Evolutionary conservation across 2,329 filamentous ascomycete species (phyloP).

Genomic region (Akanthomyces lecanii): DNA sequence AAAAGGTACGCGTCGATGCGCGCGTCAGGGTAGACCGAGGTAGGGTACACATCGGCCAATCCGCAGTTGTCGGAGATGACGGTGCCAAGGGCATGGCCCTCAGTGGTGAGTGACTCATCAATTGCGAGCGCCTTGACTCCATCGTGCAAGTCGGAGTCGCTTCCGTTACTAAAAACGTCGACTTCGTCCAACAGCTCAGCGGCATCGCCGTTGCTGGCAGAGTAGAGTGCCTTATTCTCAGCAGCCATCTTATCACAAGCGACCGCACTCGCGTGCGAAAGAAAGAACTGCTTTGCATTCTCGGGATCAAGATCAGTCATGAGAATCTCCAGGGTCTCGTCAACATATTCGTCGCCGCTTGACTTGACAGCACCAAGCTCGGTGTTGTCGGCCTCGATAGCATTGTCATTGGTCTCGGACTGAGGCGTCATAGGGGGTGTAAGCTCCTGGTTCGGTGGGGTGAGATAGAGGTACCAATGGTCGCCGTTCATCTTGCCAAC

Average conservation of each 20-base stretch:
- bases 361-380: constrained; percentile 35
- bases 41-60: constrained; percentile 82
- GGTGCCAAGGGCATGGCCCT: constrained; percentile 89
- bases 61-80: constrained; percentile 89
- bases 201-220: constrained; percentile 49
- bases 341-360: constrained; percentile 49
- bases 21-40: constrained; percentile 81
- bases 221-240: constrained; percentile 60
- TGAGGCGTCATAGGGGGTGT: constrained; percentile 80
- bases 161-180: constrained; percentile 76
- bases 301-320: constrained; percentile 69
- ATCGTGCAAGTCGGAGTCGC: constrained; percentile 50
- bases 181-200: constrained; percentile 55
- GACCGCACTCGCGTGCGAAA: constrained; percentile 76
- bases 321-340: constrained; percentile 73
- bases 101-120: constrained; percentile 76
- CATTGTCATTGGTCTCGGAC: constrained; percentile 35
- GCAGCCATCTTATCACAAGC: constrained; percentile 75
- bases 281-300: constrained; percentile 67
- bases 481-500: constrained; percentile 99
- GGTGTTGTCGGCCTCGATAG: constrained; percentile 51
- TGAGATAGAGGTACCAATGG: constrained; percentile 98
- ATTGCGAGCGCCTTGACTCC: constrained; percentile 48
- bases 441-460: constrained; percentile 72
- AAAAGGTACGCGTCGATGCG: constrained; percentile 95